Base-by-base conservation (phyloP, 2,329 filamentous ascomycete genomes). In the Helminthosporium solani region DNA sequence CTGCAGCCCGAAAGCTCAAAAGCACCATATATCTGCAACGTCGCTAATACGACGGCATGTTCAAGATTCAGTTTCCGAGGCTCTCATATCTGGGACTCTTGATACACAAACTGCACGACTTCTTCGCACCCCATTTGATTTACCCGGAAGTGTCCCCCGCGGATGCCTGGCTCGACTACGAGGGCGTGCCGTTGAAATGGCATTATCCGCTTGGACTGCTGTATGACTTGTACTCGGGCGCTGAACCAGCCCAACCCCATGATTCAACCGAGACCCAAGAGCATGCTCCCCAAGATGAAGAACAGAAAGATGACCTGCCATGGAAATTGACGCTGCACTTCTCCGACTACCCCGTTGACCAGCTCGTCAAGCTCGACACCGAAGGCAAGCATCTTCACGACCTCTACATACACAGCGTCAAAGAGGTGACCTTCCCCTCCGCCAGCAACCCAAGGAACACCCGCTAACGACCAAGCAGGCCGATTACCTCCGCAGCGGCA, bases 401-500 rank as follows among this genome's bases (percentile, higher is more conserved):
- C 63, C 76, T 82, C 0, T 88, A 82, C 60, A 83, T 85, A 43
- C 86, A 87, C 54, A 82, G 78, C 42, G 84, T 87, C 51, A 88
- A 88, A 64, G 85, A 87, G 63, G 72, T 73, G 28, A 16, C 28
- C 25, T 7, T 6, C 21, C 49, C 54, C 27, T 50, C 16, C 40
- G 56, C 9, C 16, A 6, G 31, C 9, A 25, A 31, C 18, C 14
- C 6, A 2, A 37, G n/a, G 15, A 16, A 20, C 30, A 18, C 8
- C 6, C 16, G 12, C 47, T 57, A 20, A 57, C 19, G 8, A 11
- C 2, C n/a, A 7, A 4, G 40, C 46, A 83, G 78, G 90, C 91
- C 23, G 90, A 96, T 70, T 95, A 90, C 57, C 76, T 95, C 40
- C 83, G 91, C 41, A 92, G 94, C 57, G 90, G 90, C 35, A 94